These are phyloP conservation scores for Scutellaria barbata DNA, from an alignment of 257 asterid species.

Conservation along the genomic window DNA sequence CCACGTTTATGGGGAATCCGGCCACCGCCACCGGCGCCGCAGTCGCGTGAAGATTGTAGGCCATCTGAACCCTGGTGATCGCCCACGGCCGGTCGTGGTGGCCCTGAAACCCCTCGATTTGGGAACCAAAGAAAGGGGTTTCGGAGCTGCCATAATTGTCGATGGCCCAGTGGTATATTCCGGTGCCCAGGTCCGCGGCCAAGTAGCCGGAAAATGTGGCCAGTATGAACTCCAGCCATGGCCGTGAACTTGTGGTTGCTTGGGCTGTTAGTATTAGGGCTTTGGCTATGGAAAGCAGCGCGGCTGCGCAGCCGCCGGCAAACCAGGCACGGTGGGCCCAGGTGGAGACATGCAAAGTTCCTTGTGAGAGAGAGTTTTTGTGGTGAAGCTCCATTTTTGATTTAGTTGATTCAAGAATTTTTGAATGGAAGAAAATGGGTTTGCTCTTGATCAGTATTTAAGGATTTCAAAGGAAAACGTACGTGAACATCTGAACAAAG, in stretches of 20 bases:
- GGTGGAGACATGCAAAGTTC: background rate
- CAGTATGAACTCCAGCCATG: conserved; percentile 20
- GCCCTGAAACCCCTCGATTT: conserved; percentile 44
- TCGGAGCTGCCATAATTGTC: conserved; percentile 50
- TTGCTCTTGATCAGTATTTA: too few relatives aligned
- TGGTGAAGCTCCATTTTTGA: background rate
- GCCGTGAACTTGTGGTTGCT: background rate
- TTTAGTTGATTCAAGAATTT: too few relatives aligned
- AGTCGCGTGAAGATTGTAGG: conserved; percentile 38
- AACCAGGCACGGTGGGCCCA: conserved; percentile 46
- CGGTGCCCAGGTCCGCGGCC: conserved; percentile 44
- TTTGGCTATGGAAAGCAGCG: conserved; percentile 36
- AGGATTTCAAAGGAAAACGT: too few relatives aligned
- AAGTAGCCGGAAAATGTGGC: conserved; percentile 43
- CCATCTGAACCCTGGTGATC: conserved; percentile 36
- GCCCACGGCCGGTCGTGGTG: conserved; percentile 54
- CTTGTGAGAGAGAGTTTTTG: background rate
- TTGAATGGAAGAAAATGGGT: too few relatives aligned
- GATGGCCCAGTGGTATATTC: conserved; percentile 57
- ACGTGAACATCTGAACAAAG: too few relatives aligned
- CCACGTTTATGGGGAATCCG: conserved; percentile 5
- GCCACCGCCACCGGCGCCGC: conserved; percentile 34
- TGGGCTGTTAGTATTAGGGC: conserved; percentile 15
- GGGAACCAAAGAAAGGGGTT: conserved; percentile 49
- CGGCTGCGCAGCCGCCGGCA: conserved; percentile 44